Conservation (phyloP, 2,329 filamentous ascomycete species). For the Hymenoscyphus fraxineus region DNA sequence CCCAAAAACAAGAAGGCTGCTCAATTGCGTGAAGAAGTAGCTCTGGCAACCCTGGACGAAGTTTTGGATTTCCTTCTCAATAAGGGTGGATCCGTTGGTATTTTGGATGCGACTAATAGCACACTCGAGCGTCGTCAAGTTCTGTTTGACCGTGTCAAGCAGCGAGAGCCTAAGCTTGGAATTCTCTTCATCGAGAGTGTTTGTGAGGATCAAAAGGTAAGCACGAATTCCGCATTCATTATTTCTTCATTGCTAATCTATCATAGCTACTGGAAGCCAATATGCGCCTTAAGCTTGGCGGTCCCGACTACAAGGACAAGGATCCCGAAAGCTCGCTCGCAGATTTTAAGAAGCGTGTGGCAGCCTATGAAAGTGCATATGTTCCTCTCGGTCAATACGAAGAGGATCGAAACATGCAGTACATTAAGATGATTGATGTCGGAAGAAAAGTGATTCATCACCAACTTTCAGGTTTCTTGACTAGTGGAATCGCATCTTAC, state of each 20-base stretch:
- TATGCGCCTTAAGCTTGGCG: conserved; percentile 93
- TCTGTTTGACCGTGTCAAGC: conserved; percentile 77
- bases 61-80: conserved; percentile 83
- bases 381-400: conserved; percentile 87
- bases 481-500: conserved; percentile 89
- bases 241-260: conserved; percentile 13
- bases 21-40: conserved; percentile 83
- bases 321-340: conserved; percentile 79
- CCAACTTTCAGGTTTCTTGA: conserved; percentile 86
- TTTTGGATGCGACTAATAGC: conserved; percentile 96
- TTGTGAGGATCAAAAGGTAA: conserved; percentile 71
- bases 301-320: conserved; percentile 92
- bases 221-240: conserved; percentile 18
- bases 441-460: conserved; percentile 90
- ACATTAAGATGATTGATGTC: conserved; percentile 95
- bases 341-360: conserved; percentile 91
- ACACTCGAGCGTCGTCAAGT: conserved; percentile 80
- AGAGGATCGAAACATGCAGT: conserved; percentile 85
- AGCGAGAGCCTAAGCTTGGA: conserved; percentile 79
- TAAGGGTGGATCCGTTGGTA: conserved; percentile 82
- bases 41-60: conserved; percentile 88
- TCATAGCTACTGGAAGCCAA: conserved; percentile 77
- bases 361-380: conserved; percentile 91
- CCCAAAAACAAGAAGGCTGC: conserved; percentile 80
- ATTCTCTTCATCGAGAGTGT: conserved; percentile 95